These are phyloP conservation scores for Melaleuca quinquenervia DNA, from an alignment of 345 rosid species.

Conservation along the genomic window DNA sequence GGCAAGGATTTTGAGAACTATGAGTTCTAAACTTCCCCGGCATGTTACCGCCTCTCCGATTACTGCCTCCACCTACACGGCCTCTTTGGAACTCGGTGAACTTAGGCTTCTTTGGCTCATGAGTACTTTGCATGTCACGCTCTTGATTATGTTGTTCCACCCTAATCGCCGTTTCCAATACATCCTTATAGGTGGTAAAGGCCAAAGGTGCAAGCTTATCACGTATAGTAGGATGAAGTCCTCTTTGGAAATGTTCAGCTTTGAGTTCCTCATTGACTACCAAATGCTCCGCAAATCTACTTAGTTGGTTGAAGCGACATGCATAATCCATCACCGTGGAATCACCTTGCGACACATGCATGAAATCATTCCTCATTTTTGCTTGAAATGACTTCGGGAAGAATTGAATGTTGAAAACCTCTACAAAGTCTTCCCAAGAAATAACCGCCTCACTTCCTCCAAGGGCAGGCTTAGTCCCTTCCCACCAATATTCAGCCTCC, in stretches of 20 bases:
- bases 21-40: too few species aligned
- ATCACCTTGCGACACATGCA: neutral
- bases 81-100: too few species aligned
- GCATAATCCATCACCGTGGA: neutral
- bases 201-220: neutral
- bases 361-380: neutral
- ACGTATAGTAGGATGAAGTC: neutral
- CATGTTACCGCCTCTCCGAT: neutral
- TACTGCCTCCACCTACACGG: too few species aligned
- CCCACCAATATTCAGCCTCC: neutral
- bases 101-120: too few species aligned
- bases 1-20: too few species aligned
- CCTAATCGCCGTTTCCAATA: neutral
- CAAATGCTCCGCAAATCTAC: neutral
- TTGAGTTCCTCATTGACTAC: neutral
- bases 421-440: neutral
- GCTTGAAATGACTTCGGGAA: neutral
- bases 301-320: neutral
- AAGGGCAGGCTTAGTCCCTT: neutral
- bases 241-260: neutral
- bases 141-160: too few species aligned
- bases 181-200: neutral
- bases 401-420: neutral
- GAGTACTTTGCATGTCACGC: too few species aligned
- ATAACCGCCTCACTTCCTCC: neutral